Percentiles rank a stretch among this genome's conserved stretches.
These are phyloP conservation scores for Ambrosia trifida DNA, from an alignment of 129 eudicot species.

Conservation along the genomic window DNA sequence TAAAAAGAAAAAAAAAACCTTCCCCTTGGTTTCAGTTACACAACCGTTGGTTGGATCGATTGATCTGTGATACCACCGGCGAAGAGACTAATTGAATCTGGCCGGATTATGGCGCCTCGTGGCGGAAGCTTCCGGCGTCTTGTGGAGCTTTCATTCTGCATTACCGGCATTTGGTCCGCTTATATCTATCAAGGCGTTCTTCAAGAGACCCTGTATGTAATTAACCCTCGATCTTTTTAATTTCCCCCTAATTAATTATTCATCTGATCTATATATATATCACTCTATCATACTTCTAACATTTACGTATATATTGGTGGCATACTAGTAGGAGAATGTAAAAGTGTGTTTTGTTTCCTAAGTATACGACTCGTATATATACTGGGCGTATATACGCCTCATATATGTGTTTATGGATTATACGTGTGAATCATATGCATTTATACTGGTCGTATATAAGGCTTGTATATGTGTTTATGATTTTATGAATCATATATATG, in stretches of 20 bases:
- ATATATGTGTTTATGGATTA: no score
- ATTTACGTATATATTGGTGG: neutral
- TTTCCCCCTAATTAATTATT: neutral
- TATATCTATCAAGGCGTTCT: conserved; percentile 97
- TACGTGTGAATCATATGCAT: no score
- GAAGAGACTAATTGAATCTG: conserved; percentile 19
- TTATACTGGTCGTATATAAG: no score
- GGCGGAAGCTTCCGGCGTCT: conserved; percentile 78
- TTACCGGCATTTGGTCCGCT: conserved; percentile 95
- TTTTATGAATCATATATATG: no score
- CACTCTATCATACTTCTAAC: neutral
- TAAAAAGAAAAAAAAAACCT: conserved; percentile 7
- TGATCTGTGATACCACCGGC: conserved; percentile 35
- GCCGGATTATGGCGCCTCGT: conserved; percentile 75
- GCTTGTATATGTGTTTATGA: no score
- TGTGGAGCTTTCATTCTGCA: conserved; percentile 72
- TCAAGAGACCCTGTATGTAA: conserved; percentile 79
- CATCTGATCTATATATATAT: neutral
- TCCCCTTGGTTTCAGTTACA: conserved; percentile 21
- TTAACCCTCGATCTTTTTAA: no score
- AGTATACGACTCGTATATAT: no score
- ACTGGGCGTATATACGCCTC: no score
- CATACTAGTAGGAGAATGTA: no score
- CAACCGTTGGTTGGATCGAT: conserved; percentile 1
- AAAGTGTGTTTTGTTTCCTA: no score